These are phyloP conservation scores for Didymella pomorum DNA, from an alignment of 2,329 filamentous ascomycete species.

Conservation along the genomic window DNA sequence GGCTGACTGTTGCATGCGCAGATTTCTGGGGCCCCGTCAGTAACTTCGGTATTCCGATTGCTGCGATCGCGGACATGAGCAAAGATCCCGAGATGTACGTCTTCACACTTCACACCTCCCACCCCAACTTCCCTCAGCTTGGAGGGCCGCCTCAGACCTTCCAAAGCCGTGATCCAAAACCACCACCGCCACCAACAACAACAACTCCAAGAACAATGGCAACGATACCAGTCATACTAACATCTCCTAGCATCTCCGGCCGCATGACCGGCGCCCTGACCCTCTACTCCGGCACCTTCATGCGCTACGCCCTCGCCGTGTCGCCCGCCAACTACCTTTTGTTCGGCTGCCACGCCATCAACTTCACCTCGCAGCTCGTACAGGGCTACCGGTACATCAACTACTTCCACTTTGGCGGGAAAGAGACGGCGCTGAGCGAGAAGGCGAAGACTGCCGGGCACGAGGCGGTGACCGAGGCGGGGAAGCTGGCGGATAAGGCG, in stretches of 20 bases:
- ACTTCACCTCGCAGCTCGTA: conserved; percentile 67
- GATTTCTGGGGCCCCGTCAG: conserved; percentile 62
- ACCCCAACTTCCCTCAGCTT: no score
- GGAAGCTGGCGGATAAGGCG: neutral
- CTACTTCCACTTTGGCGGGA: conserved; percentile 64
- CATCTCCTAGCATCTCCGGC: conserved; percentile 65
- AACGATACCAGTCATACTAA: no score
- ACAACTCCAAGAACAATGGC: no score
- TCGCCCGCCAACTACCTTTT: conserved; percentile 71
- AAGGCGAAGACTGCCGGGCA: conserved; percentile 41
- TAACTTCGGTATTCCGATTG: conserved; percentile 64
- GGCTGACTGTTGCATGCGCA: conserved; percentile 28
- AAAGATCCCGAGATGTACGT: conserved; percentile 62
- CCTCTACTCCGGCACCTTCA: conserved; percentile 70
- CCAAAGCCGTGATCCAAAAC: no score
- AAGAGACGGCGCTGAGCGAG: conserved; percentile 46
- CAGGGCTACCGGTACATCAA: conserved; percentile 70
- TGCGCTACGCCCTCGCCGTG: conserved; percentile 72
- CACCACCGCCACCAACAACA: no score
- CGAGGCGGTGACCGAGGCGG: neutral
- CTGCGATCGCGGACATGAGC: conserved; percentile 62
- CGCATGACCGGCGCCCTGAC: conserved; percentile 68
- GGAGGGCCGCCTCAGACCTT: no score
- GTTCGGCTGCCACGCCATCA: conserved; percentile 72
- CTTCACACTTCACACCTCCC: neutral